Base-by-base conservation (phyloP, 176 grass and related monocot genomes). In the Oryza brachyantha region DNA sequence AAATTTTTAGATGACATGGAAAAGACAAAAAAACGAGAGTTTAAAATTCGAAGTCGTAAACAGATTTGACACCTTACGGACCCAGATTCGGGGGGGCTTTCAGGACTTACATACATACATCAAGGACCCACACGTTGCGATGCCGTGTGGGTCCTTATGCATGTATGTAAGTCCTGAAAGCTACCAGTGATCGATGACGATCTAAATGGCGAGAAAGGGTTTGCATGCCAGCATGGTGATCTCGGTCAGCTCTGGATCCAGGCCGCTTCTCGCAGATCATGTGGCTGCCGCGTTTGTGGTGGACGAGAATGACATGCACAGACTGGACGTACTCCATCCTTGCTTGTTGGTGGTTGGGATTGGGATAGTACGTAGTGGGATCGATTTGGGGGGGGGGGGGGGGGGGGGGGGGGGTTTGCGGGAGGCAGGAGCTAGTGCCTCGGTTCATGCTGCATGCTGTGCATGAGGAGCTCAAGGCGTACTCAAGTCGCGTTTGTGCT, bases 281-380 rank as follows among this genome's bases (percentile, higher is more conserved):
- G 74, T 63, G 26, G 38, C 26, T 43, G 35, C 63, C 9, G 31
- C 29, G 41, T 29, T 27, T 43, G 35, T 42, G 83, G 2, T 76
- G 14, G 68, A 79, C 4, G 48, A 68, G 3, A 16, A 46, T 69
- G 34, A 76, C 57, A 19, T 3, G 50, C 24, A 38, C 19, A 62
- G 34, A 52, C 39, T 76, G 29, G 46, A 26, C 19, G 66, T 38
- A 71, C 22, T 72, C 57, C 39, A 72, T 38, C 3, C 31, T 4
- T 32, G n/a, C n/a, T 19, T 81, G 71, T 86, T 41, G 78, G 85
- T 87, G 41, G 79, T 81, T 81, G 54, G 64, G 32, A 55, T 62
- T 52, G 14, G 17, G 52, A 24, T 57, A 57, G n/a, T n/a, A n/a
- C n/a, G n/a, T n/a, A n/a, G 52, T 57, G 52, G 52, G 52, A 57